These are phyloP conservation scores for Solanum sejunctum DNA, from an alignment of 257 asterid species.

Conservation along the genomic window DNA sequence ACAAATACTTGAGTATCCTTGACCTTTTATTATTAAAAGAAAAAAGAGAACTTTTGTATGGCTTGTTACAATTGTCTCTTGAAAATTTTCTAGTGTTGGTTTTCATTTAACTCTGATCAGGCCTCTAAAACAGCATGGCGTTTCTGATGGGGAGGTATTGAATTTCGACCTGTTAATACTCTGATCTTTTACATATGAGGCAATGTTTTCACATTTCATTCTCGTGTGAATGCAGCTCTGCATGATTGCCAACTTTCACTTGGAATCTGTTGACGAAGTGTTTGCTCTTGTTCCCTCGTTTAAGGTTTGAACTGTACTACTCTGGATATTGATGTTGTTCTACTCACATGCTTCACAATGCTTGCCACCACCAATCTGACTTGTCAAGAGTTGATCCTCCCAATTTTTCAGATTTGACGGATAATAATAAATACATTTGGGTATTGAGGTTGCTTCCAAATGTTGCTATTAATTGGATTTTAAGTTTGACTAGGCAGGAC, in stretches of 20 bases:
- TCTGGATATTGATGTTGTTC: not conserved
- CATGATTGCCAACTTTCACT: slow-evolving; percentile 56
- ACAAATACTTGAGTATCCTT: slow-evolving; percentile 77
- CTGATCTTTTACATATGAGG: not conserved
- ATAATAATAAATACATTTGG: not conserved
- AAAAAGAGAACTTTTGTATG: not conserved
- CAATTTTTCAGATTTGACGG: not conserved
- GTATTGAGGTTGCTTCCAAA: not conserved
- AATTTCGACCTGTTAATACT: not conserved
- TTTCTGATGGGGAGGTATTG: slow-evolving; percentile 72
- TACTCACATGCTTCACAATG: not conserved
- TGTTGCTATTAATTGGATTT: not conserved
- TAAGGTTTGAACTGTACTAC: slow-evolving; percentile 34
- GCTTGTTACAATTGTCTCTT: not conserved
- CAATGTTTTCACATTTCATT: slow-evolving; percentile 1
- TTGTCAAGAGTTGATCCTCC: not conserved
- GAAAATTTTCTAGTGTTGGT: not conserved
- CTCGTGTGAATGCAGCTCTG: slow-evolving; percentile 43
- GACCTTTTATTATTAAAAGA: not conserved
- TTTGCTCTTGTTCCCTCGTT: slow-evolving; percentile 71
- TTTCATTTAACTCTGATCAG: slow-evolving; percentile 51
- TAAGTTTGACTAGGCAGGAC: not conserved
- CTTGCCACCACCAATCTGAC: not conserved
- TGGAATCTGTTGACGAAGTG: slow-evolving; percentile 80
- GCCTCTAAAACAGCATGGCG: slow-evolving; percentile 63